Evolutionary conservation across 345 rosid genomes (phyloP).

Genomic region (Eucalyptus leucophloia): DNA sequence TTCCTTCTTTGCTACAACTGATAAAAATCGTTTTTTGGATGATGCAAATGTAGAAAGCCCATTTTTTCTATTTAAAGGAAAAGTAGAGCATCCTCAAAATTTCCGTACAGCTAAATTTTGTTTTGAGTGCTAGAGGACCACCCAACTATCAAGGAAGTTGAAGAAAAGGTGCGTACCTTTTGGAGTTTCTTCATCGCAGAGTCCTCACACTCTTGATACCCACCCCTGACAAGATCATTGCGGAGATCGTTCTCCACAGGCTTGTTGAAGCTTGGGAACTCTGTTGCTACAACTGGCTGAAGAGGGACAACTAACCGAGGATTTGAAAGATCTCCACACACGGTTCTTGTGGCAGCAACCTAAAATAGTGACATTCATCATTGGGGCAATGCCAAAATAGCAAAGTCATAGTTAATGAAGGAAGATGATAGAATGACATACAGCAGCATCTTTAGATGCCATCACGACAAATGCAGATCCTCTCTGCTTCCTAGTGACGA

Average conservation of each 20-base stretch:
- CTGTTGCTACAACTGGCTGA: slow-evolving; percentile 22
- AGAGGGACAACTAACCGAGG: slow-evolving; percentile 73
- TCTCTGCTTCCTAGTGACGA: slow-evolving; percentile 42
- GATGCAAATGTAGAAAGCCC: no score
- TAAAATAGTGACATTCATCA: slow-evolving; percentile 1
- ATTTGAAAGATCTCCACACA: slow-evolving; percentile 55
- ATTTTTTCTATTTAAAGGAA: background rate
- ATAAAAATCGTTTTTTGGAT: no score
- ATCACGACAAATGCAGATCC: slow-evolving; percentile 74
- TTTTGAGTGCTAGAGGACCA: background rate
- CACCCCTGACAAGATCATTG: slow-evolving; percentile 50
- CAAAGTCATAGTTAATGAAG: background rate
- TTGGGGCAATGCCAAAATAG: background rate
- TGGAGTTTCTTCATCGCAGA: slow-evolving; percentile 41
- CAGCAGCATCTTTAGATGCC: slow-evolving; percentile 64
- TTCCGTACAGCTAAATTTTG: background rate
- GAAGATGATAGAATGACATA: slow-evolving; percentile 4
- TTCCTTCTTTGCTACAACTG: no score
- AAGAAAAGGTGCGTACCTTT: slow-evolving; percentile 13
- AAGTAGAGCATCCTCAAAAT: background rate
- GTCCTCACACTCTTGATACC: slow-evolving; percentile 68
- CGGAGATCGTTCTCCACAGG: slow-evolving; percentile 25
- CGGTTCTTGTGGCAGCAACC: slow-evolving; percentile 58
- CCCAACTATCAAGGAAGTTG: background rate
- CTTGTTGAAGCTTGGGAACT: slow-evolving; percentile 15